Percentiles rank a stretch among this genome's conserved stretches.
phyloP scores from a whole-genome alignment of 768 basidiomycete genomes.

The Cyathus striatus region DNA sequence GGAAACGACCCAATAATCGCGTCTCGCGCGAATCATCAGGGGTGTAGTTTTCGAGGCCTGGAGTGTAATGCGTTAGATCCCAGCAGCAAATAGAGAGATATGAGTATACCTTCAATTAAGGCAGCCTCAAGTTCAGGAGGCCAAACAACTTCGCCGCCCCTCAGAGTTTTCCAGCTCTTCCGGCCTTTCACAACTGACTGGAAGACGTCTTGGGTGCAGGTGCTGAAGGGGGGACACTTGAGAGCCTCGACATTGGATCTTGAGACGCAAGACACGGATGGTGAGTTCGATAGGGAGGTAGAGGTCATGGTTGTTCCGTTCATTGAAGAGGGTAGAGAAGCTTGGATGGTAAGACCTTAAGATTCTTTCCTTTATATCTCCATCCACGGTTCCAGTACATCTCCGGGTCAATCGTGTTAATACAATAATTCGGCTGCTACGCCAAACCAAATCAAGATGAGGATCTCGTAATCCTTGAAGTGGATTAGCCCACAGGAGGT shows the following conservation, averaged over 20 bases:
- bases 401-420: no score
- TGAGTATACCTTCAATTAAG: slow-evolving; percentile 58
- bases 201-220: slow-evolving; percentile 52
- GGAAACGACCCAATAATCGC: slow-evolving; percentile 67
- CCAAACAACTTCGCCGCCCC: slow-evolving; percentile 75
- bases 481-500: slow-evolving; percentile 26
- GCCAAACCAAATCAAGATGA: slow-evolving; percentile 20
- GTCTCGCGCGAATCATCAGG: slow-evolving; percentile 73
- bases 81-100: no score
- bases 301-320: slow-evolving; percentile 5
- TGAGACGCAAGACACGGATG: slow-evolving; percentile 12
- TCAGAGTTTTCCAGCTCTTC: slow-evolving; percentile 73
- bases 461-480: slow-evolving; percentile 24
- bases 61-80: no score
- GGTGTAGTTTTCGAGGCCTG: slow-evolving; percentile 68
- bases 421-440: slow-evolving; percentile 28
- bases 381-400: slow-evolving; percentile 15
- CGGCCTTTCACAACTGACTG: slow-evolving; percentile 62
- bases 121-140: slow-evolving; percentile 76
- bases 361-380: slow-evolving; percentile 25
- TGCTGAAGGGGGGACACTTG: slow-evolving; percentile 21
- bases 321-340: not conserved
- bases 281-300: slow-evolving; percentile 7
- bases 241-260: not conserved
- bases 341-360: slow-evolving; percentile 13